A percentile compares a stretch with the other conserved stretches of the same genome.
phyloP scores from a whole-genome alignment of 495 filamentous ascomycete species.

The Penicillium mononematosum region DNA sequence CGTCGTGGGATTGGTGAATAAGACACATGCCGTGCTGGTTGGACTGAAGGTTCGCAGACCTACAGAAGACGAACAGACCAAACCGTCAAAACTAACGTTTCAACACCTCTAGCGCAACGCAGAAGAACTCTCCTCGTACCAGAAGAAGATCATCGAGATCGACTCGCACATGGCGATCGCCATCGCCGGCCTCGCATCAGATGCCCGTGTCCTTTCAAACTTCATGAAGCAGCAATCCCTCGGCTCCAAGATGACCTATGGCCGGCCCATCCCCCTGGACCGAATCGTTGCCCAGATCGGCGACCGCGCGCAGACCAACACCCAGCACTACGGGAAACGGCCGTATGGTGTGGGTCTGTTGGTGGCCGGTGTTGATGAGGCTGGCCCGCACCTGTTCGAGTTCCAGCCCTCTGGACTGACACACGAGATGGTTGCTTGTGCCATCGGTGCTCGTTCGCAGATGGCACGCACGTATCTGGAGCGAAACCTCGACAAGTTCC shows the following conservation, averaged over 20 bases:
- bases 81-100: slow-evolving; percentile 9
- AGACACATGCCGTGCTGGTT: slow-evolving; percentile 94
- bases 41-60: slow-evolving; percentile 78
- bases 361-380: slow-evolving; percentile 89
- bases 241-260: slow-evolving; percentile 91
- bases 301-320: slow-evolving; percentile 95
- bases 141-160: slow-evolving; percentile 97
- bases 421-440: slow-evolving; percentile 92
- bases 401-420: slow-evolving; percentile 96
- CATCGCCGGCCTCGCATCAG: slow-evolving; percentile 94
- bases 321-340: slow-evolving; percentile 93
- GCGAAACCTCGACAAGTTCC: slow-evolving; percentile 81
- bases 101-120: slow-evolving; percentile 75
- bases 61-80: slow-evolving; percentile 2
- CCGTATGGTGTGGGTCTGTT: slow-evolving; percentile 96
- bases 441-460: slow-evolving; percentile 92
- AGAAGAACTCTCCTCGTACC: slow-evolving; percentile 98
- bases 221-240: slow-evolving; percentile 99
- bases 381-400: slow-evolving; percentile 93
- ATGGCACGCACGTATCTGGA: slow-evolving; percentile 97
- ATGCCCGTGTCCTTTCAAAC: slow-evolving; percentile 98
- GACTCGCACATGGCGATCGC: slow-evolving; percentile 94
- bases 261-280: slow-evolving; percentile 83
- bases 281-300: slow-evolving; percentile 86
- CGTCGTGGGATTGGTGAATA: slow-evolving; percentile 93